Conservation (phyloP, 2,329 filamentous ascomycete genomes). For the Fusarium napiforme region DNA sequence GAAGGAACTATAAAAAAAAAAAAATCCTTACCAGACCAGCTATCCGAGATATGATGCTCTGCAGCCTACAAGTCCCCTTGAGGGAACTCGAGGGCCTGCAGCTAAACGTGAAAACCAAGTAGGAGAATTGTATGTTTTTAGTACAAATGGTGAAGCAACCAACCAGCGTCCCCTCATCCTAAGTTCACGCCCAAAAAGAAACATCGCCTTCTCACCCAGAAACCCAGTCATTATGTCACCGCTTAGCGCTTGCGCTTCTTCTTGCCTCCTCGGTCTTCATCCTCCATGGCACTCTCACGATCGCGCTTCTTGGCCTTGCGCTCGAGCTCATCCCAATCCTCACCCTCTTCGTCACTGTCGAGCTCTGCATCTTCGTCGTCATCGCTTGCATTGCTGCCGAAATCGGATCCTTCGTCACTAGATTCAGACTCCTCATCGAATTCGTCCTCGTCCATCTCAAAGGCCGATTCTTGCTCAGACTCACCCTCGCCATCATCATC, state of each 20-base stretch:
- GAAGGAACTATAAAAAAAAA: slow-evolving; percentile 5
- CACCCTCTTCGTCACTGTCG: slow-evolving; percentile 76
- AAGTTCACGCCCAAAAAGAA: not conserved
- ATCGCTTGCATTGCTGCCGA: slow-evolving; percentile 87
- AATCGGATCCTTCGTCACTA: slow-evolving; percentile 87
- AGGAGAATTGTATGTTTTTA: slow-evolving; percentile 27
- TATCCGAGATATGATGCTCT: slow-evolving; percentile 1
- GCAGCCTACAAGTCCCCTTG: not conserved
- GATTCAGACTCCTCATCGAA: slow-evolving; percentile 82
- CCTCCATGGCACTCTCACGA: slow-evolving; percentile 62
- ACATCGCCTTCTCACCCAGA: not conserved
- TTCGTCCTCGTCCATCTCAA: slow-evolving; percentile 89
- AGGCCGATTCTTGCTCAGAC: slow-evolving; percentile 90
- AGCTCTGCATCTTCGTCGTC: slow-evolving; percentile 79
- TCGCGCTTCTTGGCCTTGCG: slow-evolving; percentile 90
- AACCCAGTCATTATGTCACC: not conserved
- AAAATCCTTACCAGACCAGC: not conserved
- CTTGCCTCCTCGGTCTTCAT: slow-evolving; percentile 76
- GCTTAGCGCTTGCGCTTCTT: slow-evolving; percentile 62
- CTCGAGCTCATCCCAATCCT: slow-evolving; percentile 96
- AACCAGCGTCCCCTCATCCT: slow-evolving; percentile 5
- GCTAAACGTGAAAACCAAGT: slow-evolving; percentile 19
- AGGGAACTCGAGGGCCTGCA: not conserved
- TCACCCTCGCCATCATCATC: slow-evolving; percentile 81
- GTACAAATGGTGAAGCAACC: slow-evolving; percentile 30